These are phyloP conservation scores for Neoarthrinium moseri DNA, from an alignment of 2,329 filamentous ascomycete genomes.

Conservation along the genomic window DNA sequence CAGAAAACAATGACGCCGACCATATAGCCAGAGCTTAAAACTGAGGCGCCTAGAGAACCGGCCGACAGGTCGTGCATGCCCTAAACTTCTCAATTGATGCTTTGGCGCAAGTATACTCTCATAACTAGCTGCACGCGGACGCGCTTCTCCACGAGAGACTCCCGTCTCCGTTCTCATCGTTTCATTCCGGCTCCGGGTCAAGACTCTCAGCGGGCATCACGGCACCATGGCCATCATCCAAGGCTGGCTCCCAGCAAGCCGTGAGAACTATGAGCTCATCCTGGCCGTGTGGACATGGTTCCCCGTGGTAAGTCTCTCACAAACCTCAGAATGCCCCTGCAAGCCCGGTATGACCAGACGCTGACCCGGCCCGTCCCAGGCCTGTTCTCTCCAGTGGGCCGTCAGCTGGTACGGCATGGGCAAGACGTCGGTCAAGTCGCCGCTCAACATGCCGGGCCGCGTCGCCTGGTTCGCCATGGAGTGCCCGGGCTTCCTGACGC, in stretches of 20 bases:
- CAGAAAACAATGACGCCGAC: slow-evolving; percentile 2
- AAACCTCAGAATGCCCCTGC: background rate
- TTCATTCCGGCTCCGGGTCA: background rate
- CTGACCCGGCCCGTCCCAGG: slow-evolving; percentile 41
- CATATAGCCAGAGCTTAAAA: no score
- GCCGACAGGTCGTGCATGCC: no score
- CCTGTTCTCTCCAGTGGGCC: slow-evolving; percentile 73
- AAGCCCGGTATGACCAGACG: background rate
- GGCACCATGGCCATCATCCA: slow-evolving; percentile 45
- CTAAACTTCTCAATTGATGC: background rate
- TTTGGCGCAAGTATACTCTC: no score
- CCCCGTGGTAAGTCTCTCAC: slow-evolving; percentile 43
- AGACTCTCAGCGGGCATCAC: background rate
- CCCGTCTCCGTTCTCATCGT: background rate
- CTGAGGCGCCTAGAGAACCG: no score
- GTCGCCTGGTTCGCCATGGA: slow-evolving; percentile 91
- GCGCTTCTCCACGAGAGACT: no score
- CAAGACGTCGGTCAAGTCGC: slow-evolving; percentile 77
- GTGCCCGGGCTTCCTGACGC: slow-evolving; percentile 69
- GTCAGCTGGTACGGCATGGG: slow-evolving; percentile 85
- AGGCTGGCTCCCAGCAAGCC: slow-evolving; percentile 57
- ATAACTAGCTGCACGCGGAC: no score
- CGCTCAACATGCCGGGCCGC: slow-evolving; percentile 84
- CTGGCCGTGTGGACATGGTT: slow-evolving; percentile 54
- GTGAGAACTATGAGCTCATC: slow-evolving; percentile 54